A percentile compares a stretch with the other conserved stretches of the same genome.
Conservation (phyloP, 768 basidiomycete species). For the Tricholoma furcatifolium region DNA sequence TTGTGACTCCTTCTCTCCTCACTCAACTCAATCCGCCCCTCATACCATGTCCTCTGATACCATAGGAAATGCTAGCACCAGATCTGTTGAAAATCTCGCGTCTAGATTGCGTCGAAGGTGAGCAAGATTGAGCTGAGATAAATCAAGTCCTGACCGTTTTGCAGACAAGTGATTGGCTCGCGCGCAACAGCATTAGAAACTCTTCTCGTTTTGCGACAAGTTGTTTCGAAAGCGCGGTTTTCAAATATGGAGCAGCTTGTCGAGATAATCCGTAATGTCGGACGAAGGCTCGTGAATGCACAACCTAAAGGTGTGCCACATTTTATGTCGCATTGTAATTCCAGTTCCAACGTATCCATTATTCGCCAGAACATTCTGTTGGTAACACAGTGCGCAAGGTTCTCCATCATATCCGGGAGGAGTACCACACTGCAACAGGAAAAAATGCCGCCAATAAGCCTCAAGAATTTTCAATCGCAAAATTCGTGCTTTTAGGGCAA, state of each 20-base stretch:
- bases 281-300: slow-evolving; percentile 79
- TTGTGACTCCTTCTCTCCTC: slow-evolving; percentile 5
- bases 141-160: slow-evolving; percentile 1
- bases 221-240: slow-evolving; percentile 85
- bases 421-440: slow-evolving; percentile 81
- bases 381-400: slow-evolving; percentile 94
- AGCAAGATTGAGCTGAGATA: slow-evolving; percentile 25
- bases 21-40: background rate
- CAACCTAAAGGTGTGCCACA: slow-evolving; percentile 87
- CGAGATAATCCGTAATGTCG: slow-evolving; percentile 74
- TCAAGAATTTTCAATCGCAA: slow-evolving; percentile 68
- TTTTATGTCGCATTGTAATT: slow-evolving; percentile 2
- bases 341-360: background rate
- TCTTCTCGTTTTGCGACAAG: slow-evolving; percentile 81
- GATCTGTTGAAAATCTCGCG: slow-evolving; percentile 66
- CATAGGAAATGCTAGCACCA: slow-evolving; percentile 40
- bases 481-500: slow-evolving; percentile 81
- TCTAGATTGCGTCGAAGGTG: slow-evolving; percentile 72
- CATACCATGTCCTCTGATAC: slow-evolving; percentile 42
- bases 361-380: slow-evolving; percentile 78
- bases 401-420: slow-evolving; percentile 91
- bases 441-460: slow-evolving; percentile 33
- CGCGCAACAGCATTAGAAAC: slow-evolving; percentile 89
- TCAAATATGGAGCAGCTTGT: slow-evolving; percentile 85
- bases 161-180: slow-evolving; percentile 90